Evolutionary conservation across 2,329 filamentous ascomycete genomes (phyloP).

Genomic region (Diplodia mutila): DNA sequence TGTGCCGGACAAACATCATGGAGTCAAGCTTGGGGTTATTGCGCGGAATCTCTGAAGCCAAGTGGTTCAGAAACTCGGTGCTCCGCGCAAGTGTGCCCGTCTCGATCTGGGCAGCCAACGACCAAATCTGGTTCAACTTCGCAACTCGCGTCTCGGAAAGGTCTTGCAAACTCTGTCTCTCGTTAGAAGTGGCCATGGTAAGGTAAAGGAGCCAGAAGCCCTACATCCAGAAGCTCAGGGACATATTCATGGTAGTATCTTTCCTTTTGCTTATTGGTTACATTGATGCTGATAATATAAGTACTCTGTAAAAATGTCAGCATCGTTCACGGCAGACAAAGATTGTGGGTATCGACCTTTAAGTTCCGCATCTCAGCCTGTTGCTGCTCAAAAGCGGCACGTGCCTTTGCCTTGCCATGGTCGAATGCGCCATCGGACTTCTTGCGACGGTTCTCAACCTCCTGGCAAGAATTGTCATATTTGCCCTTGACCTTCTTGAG

Average conservation of each 20-base stretch:
- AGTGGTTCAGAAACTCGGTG: slow-evolving; percentile 70
- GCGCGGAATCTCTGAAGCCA: slow-evolving; percentile 79
- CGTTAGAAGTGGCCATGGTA: slow-evolving; percentile 29
- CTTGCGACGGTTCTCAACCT: slow-evolving; percentile 91
- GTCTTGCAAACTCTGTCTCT: slow-evolving; percentile 70
- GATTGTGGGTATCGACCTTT: slow-evolving; percentile 55
- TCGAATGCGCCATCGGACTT: slow-evolving; percentile 95
- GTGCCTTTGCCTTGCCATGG: slow-evolving; percentile 80
- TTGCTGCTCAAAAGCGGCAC: slow-evolving; percentile 90
- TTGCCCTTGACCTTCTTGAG: slow-evolving; percentile 89
- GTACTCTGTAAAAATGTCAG: slow-evolving; percentile 65
- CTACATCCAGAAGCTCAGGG: slow-evolving; percentile 86
- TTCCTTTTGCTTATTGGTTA: slow-evolving; percentile 97
- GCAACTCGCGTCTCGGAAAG: slow-evolving; percentile 85
- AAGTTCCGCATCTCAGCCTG: slow-evolving; percentile 93
- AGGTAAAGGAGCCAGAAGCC: slow-evolving; percentile 29
- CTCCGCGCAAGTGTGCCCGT: slow-evolving; percentile 76
- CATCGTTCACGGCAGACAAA: not conserved
- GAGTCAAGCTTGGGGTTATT: slow-evolving; percentile 91
- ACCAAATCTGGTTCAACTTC: slow-evolving; percentile 86
- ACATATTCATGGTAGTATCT: slow-evolving; percentile 97
- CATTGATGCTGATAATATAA: slow-evolving; percentile 95
- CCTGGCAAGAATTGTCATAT: slow-evolving; percentile 91
- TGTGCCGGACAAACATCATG: slow-evolving; percentile 97
- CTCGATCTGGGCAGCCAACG: slow-evolving; percentile 77